These are phyloP conservation scores for Tetraselmis striata DNA, from an alignment of 139 green algal species.

Conservation along the genomic window DNA sequence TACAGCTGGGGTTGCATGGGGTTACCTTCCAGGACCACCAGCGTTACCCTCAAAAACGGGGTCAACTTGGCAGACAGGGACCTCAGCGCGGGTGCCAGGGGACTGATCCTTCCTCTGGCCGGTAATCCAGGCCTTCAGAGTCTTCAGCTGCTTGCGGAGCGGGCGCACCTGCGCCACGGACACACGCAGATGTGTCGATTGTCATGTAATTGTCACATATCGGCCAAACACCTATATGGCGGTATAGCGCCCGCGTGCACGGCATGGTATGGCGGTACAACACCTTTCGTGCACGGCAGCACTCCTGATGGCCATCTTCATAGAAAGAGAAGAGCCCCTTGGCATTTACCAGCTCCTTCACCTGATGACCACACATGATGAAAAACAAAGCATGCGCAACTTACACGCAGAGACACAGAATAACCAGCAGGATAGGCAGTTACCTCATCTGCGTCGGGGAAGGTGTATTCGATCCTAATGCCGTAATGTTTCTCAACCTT, in stretches of 20 bases:
- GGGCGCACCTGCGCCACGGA: slow-evolving; percentile 62
- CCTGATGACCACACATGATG: slow-evolving; percentile 62
- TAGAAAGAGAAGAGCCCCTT: slow-evolving; percentile 99
- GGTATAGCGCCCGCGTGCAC: not conserved
- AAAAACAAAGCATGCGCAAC: too few relatives aligned
- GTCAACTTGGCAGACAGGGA: slow-evolving; percentile 65
- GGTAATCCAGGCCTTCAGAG: slow-evolving; percentile 93
- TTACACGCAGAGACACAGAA: too few relatives aligned
- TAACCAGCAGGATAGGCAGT: not conserved
- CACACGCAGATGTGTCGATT: not conserved
- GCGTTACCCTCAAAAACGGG: slow-evolving; percentile 45
- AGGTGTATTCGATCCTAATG: slow-evolving; percentile 98
- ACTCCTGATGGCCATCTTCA: slow-evolving; percentile 94
- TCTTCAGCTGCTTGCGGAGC: slow-evolving; percentile 79
- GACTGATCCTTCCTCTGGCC: slow-evolving; percentile 97
- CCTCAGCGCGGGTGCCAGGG: slow-evolving; percentile 80
- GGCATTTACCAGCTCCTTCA: slow-evolving; percentile 80
- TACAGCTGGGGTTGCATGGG: not conserved
- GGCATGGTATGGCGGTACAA: too few relatives aligned
- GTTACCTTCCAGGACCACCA: not conserved
- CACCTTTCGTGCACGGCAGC: slow-evolving; percentile 94
- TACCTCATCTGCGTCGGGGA: slow-evolving; percentile 72
- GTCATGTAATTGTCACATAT: slow-evolving; percentile 2
- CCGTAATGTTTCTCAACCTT: slow-evolving; percentile 94
- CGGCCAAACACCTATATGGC: not conserved